Evolutionary conservation across 345 rosid species (phyloP), one percentile per base, ranked within the genome.

Genomic region (Linum tenue): DNA sequence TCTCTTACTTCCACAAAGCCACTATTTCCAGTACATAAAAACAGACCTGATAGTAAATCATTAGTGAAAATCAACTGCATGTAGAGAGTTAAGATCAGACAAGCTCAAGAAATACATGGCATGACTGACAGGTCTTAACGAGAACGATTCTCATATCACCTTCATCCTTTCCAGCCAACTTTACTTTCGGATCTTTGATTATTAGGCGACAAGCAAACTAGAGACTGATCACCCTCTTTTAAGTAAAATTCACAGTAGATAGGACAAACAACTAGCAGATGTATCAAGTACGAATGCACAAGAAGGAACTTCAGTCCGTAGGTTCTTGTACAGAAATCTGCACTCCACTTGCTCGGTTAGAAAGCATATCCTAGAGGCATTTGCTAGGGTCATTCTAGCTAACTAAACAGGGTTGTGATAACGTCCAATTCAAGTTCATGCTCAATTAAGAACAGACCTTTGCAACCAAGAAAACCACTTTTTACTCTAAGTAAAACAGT

Each of bases 31-130:
- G 79, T 62, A 86, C 84, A 81, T 73, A 73, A 80, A 85, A 80
- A 82, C 83, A 84, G 83, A 83, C 86, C 84, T 82, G 86, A 74
- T 79, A 84, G 85, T 84, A 85, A 81, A 80, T 80, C 82, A 83
- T 77, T 70, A 84, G 82, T 76, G 85, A 81, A 83, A 81, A 81
- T 76, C 84, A 84, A 84, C 80, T 65, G 85, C 80, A 77, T 68
- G 74, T 65, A 64, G 69, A 57, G 56, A 62, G 58, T 69, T 71
- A 69, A 66, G 65, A 67, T 72, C 77, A 70, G 65, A 72, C 10
- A 73, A 74, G 60, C 81, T 66, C 73, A 73, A 72, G 67, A 17
- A 31, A n/a, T 48, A 48, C 53, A 48, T 2, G 44, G 53, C 60
- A 22, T 15, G 60, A 9, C 38, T 16, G 38, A 57, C 10, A 17